Evolutionary conservation across 1,139 yeast species (phyloP), one percentile per base, ranked within the genome.

Genomic region (Cylindricascospora bacillispora): DNA sequence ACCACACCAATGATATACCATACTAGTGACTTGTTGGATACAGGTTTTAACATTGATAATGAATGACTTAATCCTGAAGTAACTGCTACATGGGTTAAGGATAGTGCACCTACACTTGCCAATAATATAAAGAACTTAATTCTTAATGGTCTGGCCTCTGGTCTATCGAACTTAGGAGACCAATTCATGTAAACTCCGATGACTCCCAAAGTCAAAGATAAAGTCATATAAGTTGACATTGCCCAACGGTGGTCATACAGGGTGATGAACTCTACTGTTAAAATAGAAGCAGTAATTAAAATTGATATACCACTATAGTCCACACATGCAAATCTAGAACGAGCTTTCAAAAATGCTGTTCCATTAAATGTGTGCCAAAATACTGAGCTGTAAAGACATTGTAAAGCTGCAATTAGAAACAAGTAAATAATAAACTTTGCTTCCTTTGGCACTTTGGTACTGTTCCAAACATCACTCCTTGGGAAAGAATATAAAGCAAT

Each of bases 271-370:
- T 86, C 95, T 0, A 89, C 78, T 4, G 93, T 72, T 25, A 89
- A 62, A 30, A 89, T 79, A 1, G 94, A 81, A n/a, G 93, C 86
- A 0, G 95, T 79, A 42, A 89, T 85, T 38, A 89, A 62, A 9
- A 85, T 68, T 0, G 95, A 83, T 43, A 89, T 89, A 1, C 98
- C 98, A 6, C 94, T 79, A 54, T 89, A 89, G 58, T 89, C 98
- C 27, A 86, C 75, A 56, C 98, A 89, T 0, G 95, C 95, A 56
- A 81, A 82, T 35, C 71, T 69, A 38, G 75, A 66, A 50, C 94
- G 67, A 35, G 74, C 57, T 15, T 65, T 58, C 28, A 78, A 57
- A 34, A 68, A 67, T 13, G 92, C 74, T 41, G 85, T 79, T 38
- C 85, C 77, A 35, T 80, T 73, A 54, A 83, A 86, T 2, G 95